These are phyloP conservation scores for Cadophora sp. DNA, from an alignment of 2,329 filamentous ascomycete genomes.

Conservation along the genomic window DNA sequence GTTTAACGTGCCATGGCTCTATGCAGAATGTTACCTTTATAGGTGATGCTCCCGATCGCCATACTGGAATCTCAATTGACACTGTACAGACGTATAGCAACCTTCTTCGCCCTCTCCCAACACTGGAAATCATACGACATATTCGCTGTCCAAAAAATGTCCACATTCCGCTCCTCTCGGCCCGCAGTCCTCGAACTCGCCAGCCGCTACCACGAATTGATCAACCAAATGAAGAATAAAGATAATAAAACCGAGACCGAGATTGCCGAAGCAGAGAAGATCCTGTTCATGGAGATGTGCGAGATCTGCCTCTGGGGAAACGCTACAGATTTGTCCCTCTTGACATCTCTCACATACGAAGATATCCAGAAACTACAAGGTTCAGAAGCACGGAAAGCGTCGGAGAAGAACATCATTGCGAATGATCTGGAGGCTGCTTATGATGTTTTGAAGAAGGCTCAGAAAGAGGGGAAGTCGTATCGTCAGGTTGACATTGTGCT, in stretches of 20 bases:
- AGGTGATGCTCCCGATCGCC: constrained; percentile 49
- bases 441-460: constrained; percentile 67
- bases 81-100: constrained; percentile 72
- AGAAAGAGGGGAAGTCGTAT: constrained; percentile 67
- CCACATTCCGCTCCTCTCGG: constrained; percentile 90
- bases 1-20: constrained; percentile 89
- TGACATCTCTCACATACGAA: constrained; percentile 90
- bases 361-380: constrained; percentile 98
- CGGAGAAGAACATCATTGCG: constrained; percentile 89
- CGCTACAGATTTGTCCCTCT: constrained; percentile 89
- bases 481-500: constrained; percentile 91
- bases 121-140: constrained; percentile 93
- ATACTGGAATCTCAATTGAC: neutral
- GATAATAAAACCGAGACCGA: constrained; percentile 37
- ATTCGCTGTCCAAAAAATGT: constrained; percentile 88
- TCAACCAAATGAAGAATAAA: constrained; percentile 67
- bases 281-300: constrained; percentile 90
- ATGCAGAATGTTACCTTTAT: constrained; percentile 93
- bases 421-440: constrained; percentile 84
- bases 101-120: constrained; percentile 75
- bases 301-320: constrained; percentile 98
- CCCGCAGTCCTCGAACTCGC: constrained; percentile 85
- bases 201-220: constrained; percentile 76
- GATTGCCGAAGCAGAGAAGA: constrained; percentile 69
- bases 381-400: constrained; percentile 80